Percentiles rank a stretch among this genome's conserved stretches.
phyloP scores from a whole-genome alignment of 768 basidiomycete genomes.

The Tulasnella calospora region DNA sequence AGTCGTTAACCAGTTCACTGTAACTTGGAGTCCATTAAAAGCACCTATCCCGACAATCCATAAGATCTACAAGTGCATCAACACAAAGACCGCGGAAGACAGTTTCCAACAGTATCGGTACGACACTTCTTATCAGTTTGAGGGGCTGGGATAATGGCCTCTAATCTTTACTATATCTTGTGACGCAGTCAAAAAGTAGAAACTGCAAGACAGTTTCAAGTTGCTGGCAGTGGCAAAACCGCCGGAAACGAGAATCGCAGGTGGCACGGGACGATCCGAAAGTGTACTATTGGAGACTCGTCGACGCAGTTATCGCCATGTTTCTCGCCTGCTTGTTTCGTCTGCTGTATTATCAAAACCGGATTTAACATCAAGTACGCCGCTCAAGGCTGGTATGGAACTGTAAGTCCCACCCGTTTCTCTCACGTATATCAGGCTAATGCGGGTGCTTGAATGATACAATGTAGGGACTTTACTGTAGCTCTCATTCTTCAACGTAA shows the following conservation, averaged over 20 bases:
- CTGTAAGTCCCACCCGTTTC: neutral
- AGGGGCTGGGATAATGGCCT: no score
- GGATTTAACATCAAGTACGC: constrained; percentile 14
- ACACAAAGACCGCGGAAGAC: neutral
- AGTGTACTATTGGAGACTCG: constrained; percentile 3
- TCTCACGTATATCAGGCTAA: neutral
- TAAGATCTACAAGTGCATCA: constrained; percentile 12
- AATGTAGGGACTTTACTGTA: constrained; percentile 39
- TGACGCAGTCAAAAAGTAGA: neutral
- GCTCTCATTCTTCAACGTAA: constrained; percentile 16
- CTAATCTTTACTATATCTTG: neutral
- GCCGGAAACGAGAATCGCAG: constrained; percentile 16
- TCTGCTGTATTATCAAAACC: constrained; percentile 13
- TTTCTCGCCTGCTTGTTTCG: neutral
- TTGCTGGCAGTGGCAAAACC: neutral
- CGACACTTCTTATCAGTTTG: neutral
- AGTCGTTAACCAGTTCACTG: constrained; percentile 7
- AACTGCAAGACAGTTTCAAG: neutral
- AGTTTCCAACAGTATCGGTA: constrained; percentile 4
- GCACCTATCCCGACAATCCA: neutral
- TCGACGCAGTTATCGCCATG: neutral
- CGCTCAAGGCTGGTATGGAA: constrained; percentile 5
- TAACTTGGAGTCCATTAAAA: neutral
- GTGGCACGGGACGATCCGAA: constrained; percentile 15
- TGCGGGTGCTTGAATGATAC: constrained; percentile 32